phyloP scores from a whole-genome alignment of 768 basidiomycete species.

The Russula vinacea region DNA sequence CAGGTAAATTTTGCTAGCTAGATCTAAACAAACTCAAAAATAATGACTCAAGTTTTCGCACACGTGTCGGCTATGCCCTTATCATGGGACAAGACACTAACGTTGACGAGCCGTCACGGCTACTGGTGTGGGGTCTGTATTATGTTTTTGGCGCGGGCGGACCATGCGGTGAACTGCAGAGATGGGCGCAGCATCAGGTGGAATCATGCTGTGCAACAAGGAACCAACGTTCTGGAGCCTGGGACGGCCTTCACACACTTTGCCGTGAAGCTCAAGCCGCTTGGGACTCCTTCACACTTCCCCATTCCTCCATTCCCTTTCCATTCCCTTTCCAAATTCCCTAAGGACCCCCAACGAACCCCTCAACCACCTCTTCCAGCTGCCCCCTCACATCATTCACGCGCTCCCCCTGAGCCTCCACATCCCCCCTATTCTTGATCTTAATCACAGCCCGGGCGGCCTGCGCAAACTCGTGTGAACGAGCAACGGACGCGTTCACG shows the following conservation, averaged over 20 bases:
- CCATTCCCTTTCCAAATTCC: not conserved
- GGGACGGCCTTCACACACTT: not conserved
- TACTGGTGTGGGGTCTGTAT: not conserved
- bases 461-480: conserved; percentile 57
- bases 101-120: not conserved
- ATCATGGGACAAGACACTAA: not conserved
- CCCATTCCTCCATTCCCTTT: not conserved
- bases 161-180: not conserved
- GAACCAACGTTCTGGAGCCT: not conserved
- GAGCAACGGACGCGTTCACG: conserved; percentile 44
- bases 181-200: not conserved
- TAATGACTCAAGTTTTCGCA: not conserved
- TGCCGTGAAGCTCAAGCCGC: not conserved
- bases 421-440: conserved; percentile 50
- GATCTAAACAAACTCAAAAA: conserved; percentile 10
- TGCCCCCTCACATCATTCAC: conserved; percentile 56
- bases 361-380: conserved; percentile 51
- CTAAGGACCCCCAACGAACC: conserved; percentile 27
- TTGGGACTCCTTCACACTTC: not conserved
- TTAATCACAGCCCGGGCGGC: conserved; percentile 57
- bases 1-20: not conserved
- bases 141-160: not conserved
- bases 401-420: conserved; percentile 50
- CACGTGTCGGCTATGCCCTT: conserved; percentile 4
- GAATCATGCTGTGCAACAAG: not conserved